phyloP scores from a whole-genome alignment of 768 basidiomycete genomes.

The Russula virescens region DNA sequence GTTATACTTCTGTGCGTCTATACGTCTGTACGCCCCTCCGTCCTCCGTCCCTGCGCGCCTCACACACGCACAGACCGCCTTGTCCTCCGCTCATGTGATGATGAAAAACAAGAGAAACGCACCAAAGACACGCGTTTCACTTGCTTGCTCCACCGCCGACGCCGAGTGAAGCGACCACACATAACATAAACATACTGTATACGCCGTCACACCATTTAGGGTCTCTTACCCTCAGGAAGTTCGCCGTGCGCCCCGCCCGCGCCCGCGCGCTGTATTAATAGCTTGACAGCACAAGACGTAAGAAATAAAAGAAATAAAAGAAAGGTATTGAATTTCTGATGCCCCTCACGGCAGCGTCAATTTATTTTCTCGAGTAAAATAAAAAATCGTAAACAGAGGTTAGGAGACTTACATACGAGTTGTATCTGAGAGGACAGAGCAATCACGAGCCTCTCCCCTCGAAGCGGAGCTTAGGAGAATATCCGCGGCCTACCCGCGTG shows the following conservation, averaged over 20 bases:
- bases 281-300: neutral
- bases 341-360: too few relatives aligned
- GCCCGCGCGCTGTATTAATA: too few relatives aligned
- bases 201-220: too few relatives aligned
- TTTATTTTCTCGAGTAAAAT: too few relatives aligned
- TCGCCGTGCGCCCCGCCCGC: neutral
- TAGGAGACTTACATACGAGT: too few relatives aligned
- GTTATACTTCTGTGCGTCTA: too few relatives aligned
- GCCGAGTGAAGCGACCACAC: neutral
- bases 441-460: neutral
- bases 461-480: constrained; percentile 22
- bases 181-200: neutral
- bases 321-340: neutral
- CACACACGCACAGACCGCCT: constrained; percentile 5
- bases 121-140: constrained; percentile 11
- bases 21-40: too few relatives aligned
- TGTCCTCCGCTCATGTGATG: neutral
- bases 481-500: constrained; percentile 21
- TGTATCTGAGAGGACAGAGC: neutral
- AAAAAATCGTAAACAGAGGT: too few relatives aligned
- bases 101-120: neutral
- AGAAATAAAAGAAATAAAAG: too few relatives aligned
- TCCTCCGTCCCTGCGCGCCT: constrained; percentile 1
- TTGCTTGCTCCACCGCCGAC: neutral
- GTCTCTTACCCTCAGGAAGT: neutral